Evolutionary conservation across 768 basidiomycete genomes (phyloP), one percentile per base, ranked within the genome.

Genomic region (Tylopilus rubrobrunneus): DNA sequence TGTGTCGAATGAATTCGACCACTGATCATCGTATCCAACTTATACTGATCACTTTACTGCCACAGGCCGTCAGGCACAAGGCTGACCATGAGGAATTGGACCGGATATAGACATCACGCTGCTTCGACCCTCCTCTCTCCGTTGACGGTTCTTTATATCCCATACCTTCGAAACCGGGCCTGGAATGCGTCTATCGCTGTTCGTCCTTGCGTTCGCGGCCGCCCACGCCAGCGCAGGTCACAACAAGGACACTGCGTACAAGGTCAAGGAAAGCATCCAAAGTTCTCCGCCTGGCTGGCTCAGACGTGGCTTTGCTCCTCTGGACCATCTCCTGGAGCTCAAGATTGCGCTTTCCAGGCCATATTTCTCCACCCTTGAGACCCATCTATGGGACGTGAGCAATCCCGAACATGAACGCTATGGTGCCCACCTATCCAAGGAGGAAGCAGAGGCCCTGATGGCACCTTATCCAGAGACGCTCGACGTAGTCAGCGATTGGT

Each of bases 361-460:
- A 23, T 73, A 80, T 60, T 83, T 83, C 58, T 59, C 65, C 39
- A 62, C 67, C 25, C 63, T 85, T 50, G 81, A 84, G 61, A 65
- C 76, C 36, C 77, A 79, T 43, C 65, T 85, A 5, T 79, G 73
- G 64, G 78, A 84, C 64, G 72, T 83, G n/a, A 83, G 81, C 60
- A 73, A 84, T 61, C 84, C 83, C 0, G 66, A 65, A 43, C 82
- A 84, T 52, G 56, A 63, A 28, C 78, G 79, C 34, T 84, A 83
- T 59, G 83, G 82, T 1, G 70, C 74, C 19, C 74, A 82, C 63
- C 67, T 89, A 39, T 78, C 84, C 52, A 85, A 85, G 66, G 81
- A 79, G 50, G 80, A 89, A 56, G 83, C 85, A 3, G 84, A 87
- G 43, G 73, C 62, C 2, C 71, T 87, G 43, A 76, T 87, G 48